These are phyloP conservation scores for Eimeria zaria DNA, from an alignment of 169 alveolate species.

Conservation along the genomic window DNA sequence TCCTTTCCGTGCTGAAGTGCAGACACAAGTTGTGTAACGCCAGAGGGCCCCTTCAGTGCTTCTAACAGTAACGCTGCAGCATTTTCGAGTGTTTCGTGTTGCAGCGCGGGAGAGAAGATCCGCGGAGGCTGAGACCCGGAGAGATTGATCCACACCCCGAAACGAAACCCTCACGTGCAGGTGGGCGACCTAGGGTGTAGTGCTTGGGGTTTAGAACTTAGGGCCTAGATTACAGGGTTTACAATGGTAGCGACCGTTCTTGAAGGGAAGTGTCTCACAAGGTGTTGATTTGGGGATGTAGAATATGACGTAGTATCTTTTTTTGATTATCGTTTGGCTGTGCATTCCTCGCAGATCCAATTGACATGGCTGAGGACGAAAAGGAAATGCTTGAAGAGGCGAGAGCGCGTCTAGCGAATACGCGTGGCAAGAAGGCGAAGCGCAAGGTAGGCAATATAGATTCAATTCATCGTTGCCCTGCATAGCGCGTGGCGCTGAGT, in stretches of 20 bases:
- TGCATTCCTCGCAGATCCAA: conserved; percentile 84
- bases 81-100: not conserved
- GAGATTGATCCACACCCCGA: conserved; percentile 99
- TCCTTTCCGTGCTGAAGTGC: not conserved
- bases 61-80: not conserved
- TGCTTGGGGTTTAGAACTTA: not conserved
- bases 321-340: not conserved
- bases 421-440: conserved; percentile 99
- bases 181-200: not conserved
- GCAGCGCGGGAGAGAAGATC: conserved; percentile 92
- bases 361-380: conserved; percentile 99
- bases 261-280: not conserved
- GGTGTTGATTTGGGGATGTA: not conserved
- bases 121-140: conserved; percentile 99
- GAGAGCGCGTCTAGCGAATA: conserved; percentile 99
- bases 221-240: not conserved
- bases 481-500: not conserved
- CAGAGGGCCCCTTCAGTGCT: not conserved
- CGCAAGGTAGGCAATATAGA: conserved; percentile 92
- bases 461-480: not conserved
- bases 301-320: not conserved
- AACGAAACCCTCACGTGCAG: conserved; percentile 99
- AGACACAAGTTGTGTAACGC: not conserved
- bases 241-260: not conserved
- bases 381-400: conserved; percentile 99